Percentiles rank a stretch among this genome's conserved stretches.
phyloP scores from a whole-genome alignment of 352 stramenopile species.

The Globisporangium solare region DNA sequence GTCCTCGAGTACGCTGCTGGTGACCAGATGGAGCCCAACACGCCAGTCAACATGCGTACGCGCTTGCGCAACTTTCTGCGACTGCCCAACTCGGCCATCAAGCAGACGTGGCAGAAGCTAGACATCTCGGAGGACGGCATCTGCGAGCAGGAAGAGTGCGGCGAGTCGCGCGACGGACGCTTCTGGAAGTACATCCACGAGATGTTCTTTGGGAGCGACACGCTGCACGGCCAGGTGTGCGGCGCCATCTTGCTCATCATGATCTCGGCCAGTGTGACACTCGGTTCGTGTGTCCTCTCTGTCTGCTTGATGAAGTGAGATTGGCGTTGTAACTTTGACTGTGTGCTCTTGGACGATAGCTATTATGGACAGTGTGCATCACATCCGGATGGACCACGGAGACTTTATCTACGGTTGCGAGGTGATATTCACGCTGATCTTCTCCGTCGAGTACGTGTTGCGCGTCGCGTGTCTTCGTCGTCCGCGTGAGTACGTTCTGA shows the following conservation, averaged over 20 bases:
- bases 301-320: not conserved
- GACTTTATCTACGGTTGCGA: constrained; percentile 33
- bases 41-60: constrained; percentile 10
- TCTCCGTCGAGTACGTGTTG: constrained; percentile 38
- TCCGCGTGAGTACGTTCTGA: constrained; percentile 43
- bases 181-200: constrained; percentile 61
- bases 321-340: constrained; percentile 5
- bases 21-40: constrained; percentile 12
- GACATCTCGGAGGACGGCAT: constrained; percentile 31
- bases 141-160: constrained; percentile 31
- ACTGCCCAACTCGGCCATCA: constrained; percentile 27
- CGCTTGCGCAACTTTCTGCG: constrained; percentile 23
- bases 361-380: constrained; percentile 64
- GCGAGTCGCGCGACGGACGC: constrained; percentile 21
- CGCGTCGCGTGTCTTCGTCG: constrained; percentile 29
- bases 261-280: constrained; percentile 63
- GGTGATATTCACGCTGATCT: constrained; percentile 41
- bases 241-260: constrained; percentile 63
- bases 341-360: constrained; percentile 14
- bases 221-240: constrained; percentile 44
- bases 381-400: constrained; percentile 39
- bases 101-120: constrained; percentile 26
- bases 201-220: constrained; percentile 65
- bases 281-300: constrained; percentile 32
- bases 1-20: constrained; percentile 17